These are phyloP conservation scores for Tinospora cordifolia DNA, from an alignment of 164 flowering plant species.

Conservation along the genomic window DNA sequence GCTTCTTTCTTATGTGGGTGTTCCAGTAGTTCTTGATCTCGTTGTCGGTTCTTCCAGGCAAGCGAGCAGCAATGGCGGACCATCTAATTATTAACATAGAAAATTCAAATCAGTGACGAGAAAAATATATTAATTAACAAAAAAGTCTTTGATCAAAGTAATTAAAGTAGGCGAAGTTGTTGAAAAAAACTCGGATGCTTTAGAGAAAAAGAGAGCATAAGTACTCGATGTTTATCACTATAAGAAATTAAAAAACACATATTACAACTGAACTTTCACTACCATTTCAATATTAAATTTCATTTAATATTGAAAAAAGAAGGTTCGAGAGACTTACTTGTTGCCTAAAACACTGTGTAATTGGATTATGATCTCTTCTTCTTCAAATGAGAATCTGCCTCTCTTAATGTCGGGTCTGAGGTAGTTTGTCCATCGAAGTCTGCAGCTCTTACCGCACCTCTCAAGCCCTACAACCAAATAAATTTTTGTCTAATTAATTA, in stretches of 20 bases:
- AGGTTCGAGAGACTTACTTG: slow-evolving; percentile 30
- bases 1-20: slow-evolving; percentile 85
- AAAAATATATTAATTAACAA: not conserved
- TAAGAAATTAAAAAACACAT: no score
- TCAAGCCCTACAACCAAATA: slow-evolving; percentile 39
- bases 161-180: slow-evolving; percentile 1
- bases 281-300: not conserved
- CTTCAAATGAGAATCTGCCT: slow-evolving; percentile 71
- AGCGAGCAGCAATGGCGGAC: slow-evolving; percentile 88
- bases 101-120: not conserved
- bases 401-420: slow-evolving; percentile 75
- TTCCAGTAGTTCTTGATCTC: slow-evolving; percentile 97
- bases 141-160: not conserved
- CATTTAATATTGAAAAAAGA: no score
- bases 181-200: no score
- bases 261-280: not conserved
- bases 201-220: no score
- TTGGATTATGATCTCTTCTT: slow-evolving; percentile 74
- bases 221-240: not conserved
- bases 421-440: slow-evolving; percentile 77
- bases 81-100: slow-evolving; percentile 35
- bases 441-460: slow-evolving; percentile 83
- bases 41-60: slow-evolving; percentile 90
- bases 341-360: slow-evolving; percentile 66
- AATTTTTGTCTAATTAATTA: not conserved